A percentile compares a stretch with the other conserved stretches of the same genome.
These are phyloP conservation scores for Coniochaeta hoffmannii DNA, from an alignment of 2,329 filamentous ascomycete genomes.

Conservation along the genomic window DNA sequence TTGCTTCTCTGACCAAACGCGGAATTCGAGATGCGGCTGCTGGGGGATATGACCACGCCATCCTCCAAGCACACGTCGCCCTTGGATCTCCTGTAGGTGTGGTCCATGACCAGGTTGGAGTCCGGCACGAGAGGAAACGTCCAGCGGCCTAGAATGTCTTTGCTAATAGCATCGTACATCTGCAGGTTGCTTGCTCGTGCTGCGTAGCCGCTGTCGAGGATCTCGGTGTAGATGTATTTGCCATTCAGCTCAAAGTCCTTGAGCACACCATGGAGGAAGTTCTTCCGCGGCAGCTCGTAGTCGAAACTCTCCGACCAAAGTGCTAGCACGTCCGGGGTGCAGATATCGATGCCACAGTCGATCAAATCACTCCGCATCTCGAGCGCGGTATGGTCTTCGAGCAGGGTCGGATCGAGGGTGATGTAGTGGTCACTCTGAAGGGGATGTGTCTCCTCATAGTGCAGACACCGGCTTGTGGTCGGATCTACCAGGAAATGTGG, in stretches of 20 bases:
- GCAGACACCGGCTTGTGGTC: constrained; percentile 70
- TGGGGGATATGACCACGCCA: constrained; percentile 64
- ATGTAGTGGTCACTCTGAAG: constrained; percentile 57
- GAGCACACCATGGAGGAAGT: constrained; percentile 76
- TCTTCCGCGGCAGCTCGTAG: constrained; percentile 65
- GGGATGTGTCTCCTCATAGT: constrained; percentile 87
- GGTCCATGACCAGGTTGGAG: constrained; percentile 71
- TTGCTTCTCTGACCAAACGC: constrained; percentile 71
- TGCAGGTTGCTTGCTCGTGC: constrained; percentile 79
- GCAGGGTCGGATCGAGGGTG: constrained; percentile 70
- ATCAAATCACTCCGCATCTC: constrained; percentile 83
- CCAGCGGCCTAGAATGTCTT: constrained; percentile 81
- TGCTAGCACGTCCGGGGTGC: constrained; percentile 88
- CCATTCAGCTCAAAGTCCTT: constrained; percentile 97
- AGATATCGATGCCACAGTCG: constrained; percentile 94
- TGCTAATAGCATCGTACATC: constrained; percentile 82
- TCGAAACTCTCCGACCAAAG: constrained; percentile 96
- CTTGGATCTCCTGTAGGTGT: constrained; percentile 65
- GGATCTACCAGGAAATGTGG: constrained; percentile 85
- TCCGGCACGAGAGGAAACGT: constrained; percentile 85
- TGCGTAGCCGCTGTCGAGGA: constrained; percentile 76
- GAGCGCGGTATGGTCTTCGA: constrained; percentile 60
- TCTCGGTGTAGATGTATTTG: constrained; percentile 90
- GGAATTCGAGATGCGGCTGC: constrained; percentile 62
- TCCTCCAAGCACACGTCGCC: constrained; percentile 72